phyloP scores from a whole-genome alignment of 1,284 basidiomycete species.

The Malassezia sympodialis region DNA sequence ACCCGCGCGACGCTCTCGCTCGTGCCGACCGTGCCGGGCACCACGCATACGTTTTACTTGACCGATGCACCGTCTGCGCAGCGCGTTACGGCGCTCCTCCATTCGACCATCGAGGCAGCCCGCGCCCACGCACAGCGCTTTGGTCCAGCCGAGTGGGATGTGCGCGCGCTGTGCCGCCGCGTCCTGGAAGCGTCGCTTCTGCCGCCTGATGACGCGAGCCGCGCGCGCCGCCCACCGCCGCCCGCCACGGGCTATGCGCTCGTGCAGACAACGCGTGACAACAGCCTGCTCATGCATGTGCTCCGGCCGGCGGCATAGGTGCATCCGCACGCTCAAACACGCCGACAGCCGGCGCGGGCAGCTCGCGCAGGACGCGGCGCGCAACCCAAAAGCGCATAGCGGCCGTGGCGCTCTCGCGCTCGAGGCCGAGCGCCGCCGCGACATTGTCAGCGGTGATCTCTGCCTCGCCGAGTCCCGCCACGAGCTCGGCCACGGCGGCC shows the following conservation, averaged over 20 bases:
- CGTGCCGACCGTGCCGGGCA: not conserved
- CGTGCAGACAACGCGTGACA: slow-evolving; percentile 11
- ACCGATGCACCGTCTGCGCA: slow-evolving; percentile 1
- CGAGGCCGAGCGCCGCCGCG: slow-evolving; percentile 7
- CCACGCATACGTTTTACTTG: slow-evolving; percentile 1
- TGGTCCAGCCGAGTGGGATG: not conserved
- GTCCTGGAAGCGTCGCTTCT: slow-evolving; percentile 6
- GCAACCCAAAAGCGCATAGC: slow-evolving; percentile 15
- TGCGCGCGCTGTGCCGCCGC: slow-evolving; percentile 3
- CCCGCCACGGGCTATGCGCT: slow-evolving; percentile 8
- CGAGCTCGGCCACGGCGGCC: slow-evolving; percentile 10
- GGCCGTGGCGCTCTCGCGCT: slow-evolving; percentile 7
- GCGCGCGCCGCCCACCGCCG: not conserved
- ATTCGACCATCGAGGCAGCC: not conserved
- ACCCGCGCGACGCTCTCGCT: slow-evolving; percentile 9
- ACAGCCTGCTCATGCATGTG: slow-evolving; percentile 8
- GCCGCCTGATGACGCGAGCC: not conserved
- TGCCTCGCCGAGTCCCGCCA: slow-evolving; percentile 2
- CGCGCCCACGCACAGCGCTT: not conserved
- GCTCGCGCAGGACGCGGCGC: slow-evolving; percentile 3
- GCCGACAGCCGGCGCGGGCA: slow-evolving; percentile 6
- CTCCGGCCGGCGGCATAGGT: slow-evolving; percentile 1
- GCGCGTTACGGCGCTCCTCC: not conserved
- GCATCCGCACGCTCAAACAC: slow-evolving; percentile 4
- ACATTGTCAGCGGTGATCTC: slow-evolving; percentile 14